These are phyloP conservation scores for Malassezia caprae DNA, from an alignment of 1,284 basidiomycete genomes.

Conservation along the genomic window DNA sequence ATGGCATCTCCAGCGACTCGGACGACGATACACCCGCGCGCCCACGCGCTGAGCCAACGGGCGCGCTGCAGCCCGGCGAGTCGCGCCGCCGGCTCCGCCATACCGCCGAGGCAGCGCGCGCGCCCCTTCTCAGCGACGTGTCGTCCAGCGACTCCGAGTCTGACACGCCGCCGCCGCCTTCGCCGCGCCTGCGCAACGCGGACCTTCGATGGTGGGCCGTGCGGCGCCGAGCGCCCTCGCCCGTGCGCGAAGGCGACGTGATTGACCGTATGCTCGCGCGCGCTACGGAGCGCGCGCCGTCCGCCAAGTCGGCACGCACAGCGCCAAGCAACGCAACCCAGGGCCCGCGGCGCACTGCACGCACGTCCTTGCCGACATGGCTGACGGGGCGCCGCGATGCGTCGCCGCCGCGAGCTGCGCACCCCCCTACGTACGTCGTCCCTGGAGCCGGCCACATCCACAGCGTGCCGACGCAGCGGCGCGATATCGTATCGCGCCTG, in stretches of 20 bases:
- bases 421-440: not conserved
- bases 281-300: conserved; percentile 10
- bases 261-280: conserved; percentile 40
- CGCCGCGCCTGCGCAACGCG: conserved; percentile 1
- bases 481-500: conserved; percentile 7
- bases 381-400: not conserved
- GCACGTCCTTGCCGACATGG: not conserved
- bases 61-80: conserved; percentile 26
- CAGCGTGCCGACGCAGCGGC: conserved; percentile 9
- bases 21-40: conserved; percentile 21
- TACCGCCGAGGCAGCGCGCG: conserved; percentile 16
- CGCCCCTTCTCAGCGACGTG: conserved; percentile 21
- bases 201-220: conserved; percentile 16
- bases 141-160: conserved; percentile 11
- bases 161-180: not conserved
- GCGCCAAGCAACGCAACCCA: not conserved
- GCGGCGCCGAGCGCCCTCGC: not conserved
- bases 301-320: not conserved
- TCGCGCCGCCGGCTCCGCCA: conserved; percentile 23
- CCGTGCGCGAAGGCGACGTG: conserved; percentile 17
- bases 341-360: not conserved
- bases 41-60: not conserved
- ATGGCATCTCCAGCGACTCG: conserved; percentile 22
- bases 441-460: not conserved
- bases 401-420: not conserved